A percentile compares a stretch with the other conserved stretches of the same genome.
Conservation (phyloP, 1,139 yeast species). For the Scheffersomyces segobiensis region DNA sequence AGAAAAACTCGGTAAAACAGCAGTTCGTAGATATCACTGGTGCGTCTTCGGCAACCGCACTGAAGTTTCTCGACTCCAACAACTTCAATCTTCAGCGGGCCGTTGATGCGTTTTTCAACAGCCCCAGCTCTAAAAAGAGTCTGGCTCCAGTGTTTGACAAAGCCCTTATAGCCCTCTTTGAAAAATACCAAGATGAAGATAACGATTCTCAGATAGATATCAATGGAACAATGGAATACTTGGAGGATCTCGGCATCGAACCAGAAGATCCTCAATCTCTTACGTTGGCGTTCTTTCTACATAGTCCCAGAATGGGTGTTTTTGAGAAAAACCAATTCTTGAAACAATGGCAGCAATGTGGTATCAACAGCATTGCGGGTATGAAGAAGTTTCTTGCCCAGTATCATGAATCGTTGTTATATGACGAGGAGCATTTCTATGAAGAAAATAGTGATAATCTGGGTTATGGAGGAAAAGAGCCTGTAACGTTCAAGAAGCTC, state of each 20-base stretch:
- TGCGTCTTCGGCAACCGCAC: slow-evolving; percentile 25
- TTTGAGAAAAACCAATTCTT: slow-evolving; percentile 54
- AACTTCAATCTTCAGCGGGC: slow-evolving; percentile 32
- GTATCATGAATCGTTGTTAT: slow-evolving; percentile 33
- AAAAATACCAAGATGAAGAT: slow-evolving; percentile 30
- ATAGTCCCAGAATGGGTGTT: slow-evolving; percentile 65
- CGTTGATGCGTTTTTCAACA: slow-evolving; percentile 25
- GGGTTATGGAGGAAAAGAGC: slow-evolving; percentile 5
- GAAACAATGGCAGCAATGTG: slow-evolving; percentile 51
- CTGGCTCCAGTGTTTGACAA: slow-evolving; percentile 9
- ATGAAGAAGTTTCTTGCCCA: slow-evolving; percentile 51
- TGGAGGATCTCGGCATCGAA: slow-evolving; percentile 64
- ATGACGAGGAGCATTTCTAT: background rate
- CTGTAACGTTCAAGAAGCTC: slow-evolving; percentile 50
- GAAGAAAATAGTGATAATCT: background rate
- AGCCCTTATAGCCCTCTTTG: slow-evolving; percentile 22
- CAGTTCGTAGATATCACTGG: slow-evolving; percentile 36
- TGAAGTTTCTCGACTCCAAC: slow-evolving; percentile 24
- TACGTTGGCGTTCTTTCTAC: slow-evolving; percentile 67
- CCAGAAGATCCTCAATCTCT: slow-evolving; percentile 75
- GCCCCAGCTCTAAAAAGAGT: slow-evolving; percentile 9
- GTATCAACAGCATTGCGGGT: slow-evolving; percentile 36
- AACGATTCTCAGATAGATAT: slow-evolving; percentile 48
- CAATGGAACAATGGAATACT: slow-evolving; percentile 73
- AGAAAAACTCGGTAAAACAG: slow-evolving; percentile 14